Evolutionary conservation across 441 rosid genomes (phyloP).

Genomic region (Sinapis alba): DNA sequence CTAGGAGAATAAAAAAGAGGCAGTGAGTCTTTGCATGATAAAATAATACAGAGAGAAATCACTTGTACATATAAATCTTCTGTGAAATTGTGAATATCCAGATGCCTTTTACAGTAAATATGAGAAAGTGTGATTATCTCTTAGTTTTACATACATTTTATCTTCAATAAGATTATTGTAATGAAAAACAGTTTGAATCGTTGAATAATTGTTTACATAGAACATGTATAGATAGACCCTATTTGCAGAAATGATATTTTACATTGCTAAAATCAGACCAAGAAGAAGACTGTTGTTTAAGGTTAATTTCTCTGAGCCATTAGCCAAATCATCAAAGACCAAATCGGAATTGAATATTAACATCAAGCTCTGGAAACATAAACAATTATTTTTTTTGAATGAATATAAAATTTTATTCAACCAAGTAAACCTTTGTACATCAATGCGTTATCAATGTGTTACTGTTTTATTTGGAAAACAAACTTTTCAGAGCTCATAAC

Average conservation of each 20-base stretch:
- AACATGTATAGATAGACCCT: too few relatives aligned
- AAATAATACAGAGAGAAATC: slow-evolving; percentile 35
- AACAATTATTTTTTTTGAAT: too few relatives aligned
- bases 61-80: slow-evolving; percentile 32
- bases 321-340: background rate
- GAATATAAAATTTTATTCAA: too few relatives aligned
- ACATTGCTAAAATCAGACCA: background rate
- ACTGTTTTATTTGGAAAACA: too few relatives aligned
- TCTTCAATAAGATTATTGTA: background rate
- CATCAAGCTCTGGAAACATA: background rate
- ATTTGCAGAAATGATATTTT: background rate
- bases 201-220: background rate
- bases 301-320: background rate
- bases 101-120: background rate
- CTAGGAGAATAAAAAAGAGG: background rate
- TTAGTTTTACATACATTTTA: background rate
- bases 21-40: background rate
- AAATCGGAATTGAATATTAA: background rate
- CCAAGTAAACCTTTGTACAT: too few relatives aligned
- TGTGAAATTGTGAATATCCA: slow-evolving; percentile 4
- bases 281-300: background rate
- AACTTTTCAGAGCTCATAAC: too few relatives aligned
- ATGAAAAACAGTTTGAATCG: background rate
- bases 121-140: background rate
- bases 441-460: too few relatives aligned